phyloP scores from a whole-genome alignment of 1,284 basidiomycete genomes.

The Ustilago cynodontis region DNA sequence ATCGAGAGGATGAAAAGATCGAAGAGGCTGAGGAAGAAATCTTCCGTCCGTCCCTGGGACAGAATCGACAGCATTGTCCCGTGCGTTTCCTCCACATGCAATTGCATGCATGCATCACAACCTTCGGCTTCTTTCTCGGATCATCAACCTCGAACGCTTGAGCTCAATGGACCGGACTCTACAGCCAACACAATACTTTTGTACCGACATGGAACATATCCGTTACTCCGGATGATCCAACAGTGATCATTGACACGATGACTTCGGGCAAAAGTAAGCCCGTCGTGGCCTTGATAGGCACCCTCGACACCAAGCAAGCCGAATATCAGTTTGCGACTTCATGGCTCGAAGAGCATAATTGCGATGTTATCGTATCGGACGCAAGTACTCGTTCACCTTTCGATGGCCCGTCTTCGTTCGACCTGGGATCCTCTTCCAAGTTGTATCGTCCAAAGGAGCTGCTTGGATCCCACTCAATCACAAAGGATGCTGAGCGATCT shows the following conservation, averaged over 20 bases:
- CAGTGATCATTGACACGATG: neutral
- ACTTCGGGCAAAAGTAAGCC: slow-evolving; percentile 8
- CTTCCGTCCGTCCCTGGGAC: no score
- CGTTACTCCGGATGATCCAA: no score
- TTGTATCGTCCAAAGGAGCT: slow-evolving; percentile 19
- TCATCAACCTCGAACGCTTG: neutral
- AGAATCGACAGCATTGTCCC: slow-evolving; percentile 6
- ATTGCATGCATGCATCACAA: neutral
- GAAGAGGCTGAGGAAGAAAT: neutral
- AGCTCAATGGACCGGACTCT: neutral
- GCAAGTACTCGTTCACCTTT: slow-evolving; percentile 23
- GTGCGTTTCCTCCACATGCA: slow-evolving; percentile 15
- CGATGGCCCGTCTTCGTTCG: slow-evolving; percentile 18
- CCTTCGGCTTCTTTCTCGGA: slow-evolving; percentile 4
- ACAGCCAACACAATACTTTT: no score
- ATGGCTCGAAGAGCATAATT: slow-evolving; percentile 29
- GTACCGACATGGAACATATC: no score
- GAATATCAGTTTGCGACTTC: slow-evolving; percentile 39
- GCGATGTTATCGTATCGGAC: slow-evolving; percentile 30
- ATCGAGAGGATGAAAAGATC: neutral
- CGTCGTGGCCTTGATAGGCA: slow-evolving; percentile 39
- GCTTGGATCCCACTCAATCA: slow-evolving; percentile 2
- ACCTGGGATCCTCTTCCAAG: slow-evolving; percentile 11
- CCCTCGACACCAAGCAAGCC: slow-evolving; percentile 45
- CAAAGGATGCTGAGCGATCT: slow-evolving; percentile 9